Conservation (phyloP, 495 filamentous ascomycete genomes). For the Hyphodiscus hymeniophilus region DNA sequence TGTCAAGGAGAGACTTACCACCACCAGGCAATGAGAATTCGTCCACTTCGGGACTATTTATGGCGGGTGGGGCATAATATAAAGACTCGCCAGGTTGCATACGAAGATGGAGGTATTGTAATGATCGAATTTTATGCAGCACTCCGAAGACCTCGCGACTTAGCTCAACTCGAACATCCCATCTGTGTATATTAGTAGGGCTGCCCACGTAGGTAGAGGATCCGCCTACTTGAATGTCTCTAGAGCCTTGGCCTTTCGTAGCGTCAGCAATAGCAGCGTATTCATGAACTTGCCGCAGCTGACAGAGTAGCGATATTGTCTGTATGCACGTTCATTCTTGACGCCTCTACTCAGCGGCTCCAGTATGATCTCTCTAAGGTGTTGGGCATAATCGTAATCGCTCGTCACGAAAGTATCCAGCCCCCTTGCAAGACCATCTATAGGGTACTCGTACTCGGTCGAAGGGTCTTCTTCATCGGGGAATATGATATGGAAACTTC, state of each 20-base stretch:
- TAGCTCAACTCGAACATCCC: conserved; percentile 55
- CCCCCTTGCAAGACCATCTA: conserved; percentile 44
- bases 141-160: conserved; percentile 47
- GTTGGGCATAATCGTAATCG: conserved; percentile 50
- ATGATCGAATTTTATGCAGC: conserved; percentile 39
- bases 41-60: conserved; percentile 11
- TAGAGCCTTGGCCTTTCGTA: conserved; percentile 43
- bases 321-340: conserved; percentile 37
- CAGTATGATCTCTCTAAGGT: conserved; percentile 41
- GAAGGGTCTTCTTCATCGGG: conserved; percentile 42
- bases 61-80: conserved; percentile 35
- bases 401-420: conserved; percentile 52
- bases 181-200: conserved; percentile 29
- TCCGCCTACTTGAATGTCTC: conserved; percentile 45
- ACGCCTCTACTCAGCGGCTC: conserved; percentile 38
- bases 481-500: conserved; percentile 48
- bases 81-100: conserved; percentile 44
- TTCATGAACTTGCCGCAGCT: conserved; percentile 56
- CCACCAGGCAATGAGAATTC: conserved; percentile 6
- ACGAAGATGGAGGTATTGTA: conserved; percentile 50
- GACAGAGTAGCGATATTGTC: conserved; percentile 34
- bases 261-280: conserved; percentile 45
- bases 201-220: background rate
- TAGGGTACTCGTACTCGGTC: conserved; percentile 33
- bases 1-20: background rate